A percentile compares a stretch with the other conserved stretches of the same genome.
Evolutionary conservation across 2,329 filamentous ascomycete species (phyloP).

Genomic region (Sporothrix brunneoviolacea): DNA sequence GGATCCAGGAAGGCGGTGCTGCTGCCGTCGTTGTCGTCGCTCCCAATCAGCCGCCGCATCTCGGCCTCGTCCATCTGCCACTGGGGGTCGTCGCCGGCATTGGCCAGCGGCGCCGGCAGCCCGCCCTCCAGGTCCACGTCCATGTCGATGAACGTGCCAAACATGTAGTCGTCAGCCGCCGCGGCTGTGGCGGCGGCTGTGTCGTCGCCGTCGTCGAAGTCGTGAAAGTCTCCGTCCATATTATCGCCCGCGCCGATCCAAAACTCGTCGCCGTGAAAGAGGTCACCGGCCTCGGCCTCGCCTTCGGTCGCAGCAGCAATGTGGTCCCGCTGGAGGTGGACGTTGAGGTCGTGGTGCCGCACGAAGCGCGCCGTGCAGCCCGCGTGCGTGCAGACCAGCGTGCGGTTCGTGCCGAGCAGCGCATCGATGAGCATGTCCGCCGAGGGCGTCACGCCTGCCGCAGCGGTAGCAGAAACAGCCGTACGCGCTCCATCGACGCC

Average conservation of each 20-base stretch:
- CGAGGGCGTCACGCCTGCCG: slow-evolving; percentile 31
- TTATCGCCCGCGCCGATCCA: slow-evolving; percentile 13
- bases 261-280: slow-evolving; percentile 11
- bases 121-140: background rate
- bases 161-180: slow-evolving; percentile 3
- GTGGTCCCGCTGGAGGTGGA: slow-evolving; percentile 35
- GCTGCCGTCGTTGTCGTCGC: slow-evolving; percentile 11
- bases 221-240: background rate
- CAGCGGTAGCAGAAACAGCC: too few species aligned
- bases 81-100: slow-evolving; percentile 8
- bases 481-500: too few species aligned
- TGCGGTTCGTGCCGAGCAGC: slow-evolving; percentile 31
- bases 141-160: slow-evolving; percentile 7
- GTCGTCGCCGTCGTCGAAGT: background rate
- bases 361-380: slow-evolving; percentile 42
- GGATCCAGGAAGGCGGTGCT: slow-evolving; percentile 12
- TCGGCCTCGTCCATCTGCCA: slow-evolving; percentile 23
- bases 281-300: background rate
- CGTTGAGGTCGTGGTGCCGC: slow-evolving; percentile 43
- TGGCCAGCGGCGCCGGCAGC: background rate
- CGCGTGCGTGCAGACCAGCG: slow-evolving; percentile 34
- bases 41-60: slow-evolving; percentile 22
- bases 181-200: background rate
- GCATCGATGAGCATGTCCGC: slow-evolving; percentile 25
- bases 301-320: background rate